phyloP scores from a whole-genome alignment of 345 rosid genomes.

The Psidium friedrichsthalianum region DNA sequence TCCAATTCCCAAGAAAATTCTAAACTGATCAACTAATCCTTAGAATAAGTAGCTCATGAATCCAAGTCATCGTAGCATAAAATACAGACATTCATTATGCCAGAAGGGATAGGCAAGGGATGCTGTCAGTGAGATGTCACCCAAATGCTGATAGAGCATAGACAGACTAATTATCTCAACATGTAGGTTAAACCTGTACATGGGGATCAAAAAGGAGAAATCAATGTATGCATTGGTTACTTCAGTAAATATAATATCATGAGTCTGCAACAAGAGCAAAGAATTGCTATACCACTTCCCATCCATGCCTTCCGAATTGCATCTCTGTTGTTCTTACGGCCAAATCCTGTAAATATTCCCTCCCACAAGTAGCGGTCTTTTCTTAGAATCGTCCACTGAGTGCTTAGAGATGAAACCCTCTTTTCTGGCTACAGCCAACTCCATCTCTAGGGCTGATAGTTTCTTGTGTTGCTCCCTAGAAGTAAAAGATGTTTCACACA shows the following conservation, averaged over 20 bases:
- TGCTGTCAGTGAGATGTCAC: not conserved
- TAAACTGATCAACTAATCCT: not conserved
- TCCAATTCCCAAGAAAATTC: not conserved
- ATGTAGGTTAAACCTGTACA: not conserved
- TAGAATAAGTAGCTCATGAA: not conserved
- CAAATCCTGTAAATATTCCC: conserved; percentile 77
- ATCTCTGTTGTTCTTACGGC: conserved; percentile 64
- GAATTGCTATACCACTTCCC: conserved; percentile 46
- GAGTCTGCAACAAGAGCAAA: not conserved
- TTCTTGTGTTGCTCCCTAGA: conserved; percentile 81
- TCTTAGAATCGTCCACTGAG: conserved; percentile 22
- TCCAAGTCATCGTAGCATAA: not conserved
- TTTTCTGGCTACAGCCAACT: conserved; percentile 48
- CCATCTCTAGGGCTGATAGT: conserved; percentile 56
- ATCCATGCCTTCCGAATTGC: conserved; percentile 92
- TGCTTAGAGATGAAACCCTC: conserved; percentile 52
- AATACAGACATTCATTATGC: not conserved
- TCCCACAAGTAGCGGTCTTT: conserved; percentile 53
- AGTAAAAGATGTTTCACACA: conserved; percentile 1
- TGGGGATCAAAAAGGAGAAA: not conserved
- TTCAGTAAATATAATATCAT: not conserved
- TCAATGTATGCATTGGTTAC: not conserved
- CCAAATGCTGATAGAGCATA: not conserved
- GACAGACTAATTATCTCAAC: not conserved
- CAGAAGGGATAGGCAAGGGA: not conserved